Percentiles rank a stretch among this genome's conserved stretches.
phyloP scores from a whole-genome alignment of 2,329 filamentous ascomycete genomes.

The Talaromyces sp. region DNA sequence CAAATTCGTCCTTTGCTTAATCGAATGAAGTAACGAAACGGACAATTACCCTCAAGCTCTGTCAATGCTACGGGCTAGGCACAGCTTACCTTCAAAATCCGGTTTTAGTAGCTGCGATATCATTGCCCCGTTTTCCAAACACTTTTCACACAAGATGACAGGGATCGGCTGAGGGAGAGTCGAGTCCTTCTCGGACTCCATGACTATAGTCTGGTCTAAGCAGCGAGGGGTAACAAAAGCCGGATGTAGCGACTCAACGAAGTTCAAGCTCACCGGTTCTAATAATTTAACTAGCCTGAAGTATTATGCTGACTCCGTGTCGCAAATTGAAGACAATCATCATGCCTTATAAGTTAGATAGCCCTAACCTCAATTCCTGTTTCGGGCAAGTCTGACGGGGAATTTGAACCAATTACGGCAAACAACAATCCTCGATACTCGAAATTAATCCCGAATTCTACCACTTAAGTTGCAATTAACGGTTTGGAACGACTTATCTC shows the following conservation, averaged over 20 bases:
- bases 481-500: neutral
- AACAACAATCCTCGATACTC: neutral
- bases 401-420: neutral
- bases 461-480: neutral
- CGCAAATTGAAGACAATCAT: neutral
- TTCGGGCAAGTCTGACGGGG: neutral
- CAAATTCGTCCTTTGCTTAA: constrained; percentile 2
- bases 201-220: too few species aligned
- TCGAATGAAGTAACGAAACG: constrained; percentile 1
- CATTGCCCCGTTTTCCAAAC: constrained; percentile 12
- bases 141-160: constrained; percentile 15
- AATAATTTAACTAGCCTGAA: neutral
- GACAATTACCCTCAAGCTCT: neutral
- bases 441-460: neutral
- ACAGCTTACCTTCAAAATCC: constrained; percentile 17
- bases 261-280: neutral
- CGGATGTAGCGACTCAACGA: neutral
- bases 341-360: neutral
- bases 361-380: neutral
- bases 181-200: too few species aligned
- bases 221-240: neutral
- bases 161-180: constrained; percentile 4
- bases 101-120: constrained; percentile 14
- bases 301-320: neutral
- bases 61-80: neutral